These are phyloP conservation scores for Leccinum boreale DNA, from an alignment of 768 basidiomycete species.

Conservation along the genomic window DNA sequence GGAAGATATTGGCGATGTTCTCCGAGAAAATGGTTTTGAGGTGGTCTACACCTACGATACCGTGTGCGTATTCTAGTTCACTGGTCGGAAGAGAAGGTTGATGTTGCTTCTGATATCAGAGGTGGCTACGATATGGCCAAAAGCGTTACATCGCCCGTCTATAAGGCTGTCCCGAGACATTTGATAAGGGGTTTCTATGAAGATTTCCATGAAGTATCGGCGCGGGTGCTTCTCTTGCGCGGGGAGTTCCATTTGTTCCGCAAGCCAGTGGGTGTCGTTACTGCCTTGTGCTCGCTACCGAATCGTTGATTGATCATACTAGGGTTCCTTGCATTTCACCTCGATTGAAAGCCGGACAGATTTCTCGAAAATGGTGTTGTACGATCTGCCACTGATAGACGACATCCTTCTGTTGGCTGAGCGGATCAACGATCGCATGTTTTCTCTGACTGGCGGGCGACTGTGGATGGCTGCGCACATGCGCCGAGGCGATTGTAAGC, in stretches of 20 bases:
- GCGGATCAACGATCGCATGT: slow-evolving; percentile 32
- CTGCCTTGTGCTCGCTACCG: not conserved
- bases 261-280: slow-evolving; percentile 33
- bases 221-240: slow-evolving; percentile 37
- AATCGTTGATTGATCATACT: not conserved
- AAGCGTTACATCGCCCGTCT: slow-evolving; percentile 34
- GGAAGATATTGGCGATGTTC: slow-evolving; percentile 29
- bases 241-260: slow-evolving; percentile 38
- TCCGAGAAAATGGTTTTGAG: slow-evolving; percentile 39
- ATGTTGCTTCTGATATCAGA: slow-evolving; percentile 19
- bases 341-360: slow-evolving; percentile 25
- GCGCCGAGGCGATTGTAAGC: slow-evolving; percentile 44
- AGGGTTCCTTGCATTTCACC: slow-evolving; percentile 35
- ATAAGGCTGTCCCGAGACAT: slow-evolving; percentile 32
- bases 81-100: not conserved
- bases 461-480: slow-evolving; percentile 45
- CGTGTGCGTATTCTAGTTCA: slow-evolving; percentile 32
- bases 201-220: slow-evolving; percentile 33
- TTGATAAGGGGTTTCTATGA: slow-evolving; percentile 37
- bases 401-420: slow-evolving; percentile 29
- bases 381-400: slow-evolving; percentile 26
- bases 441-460: slow-evolving; percentile 25
- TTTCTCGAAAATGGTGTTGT: slow-evolving; percentile 32
- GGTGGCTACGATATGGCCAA: slow-evolving; percentile 38
- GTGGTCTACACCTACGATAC: slow-evolving; percentile 40